phyloP scores from a whole-genome alignment of 768 basidiomycete species.

The Tricholoma bakamatsutake region DNA sequence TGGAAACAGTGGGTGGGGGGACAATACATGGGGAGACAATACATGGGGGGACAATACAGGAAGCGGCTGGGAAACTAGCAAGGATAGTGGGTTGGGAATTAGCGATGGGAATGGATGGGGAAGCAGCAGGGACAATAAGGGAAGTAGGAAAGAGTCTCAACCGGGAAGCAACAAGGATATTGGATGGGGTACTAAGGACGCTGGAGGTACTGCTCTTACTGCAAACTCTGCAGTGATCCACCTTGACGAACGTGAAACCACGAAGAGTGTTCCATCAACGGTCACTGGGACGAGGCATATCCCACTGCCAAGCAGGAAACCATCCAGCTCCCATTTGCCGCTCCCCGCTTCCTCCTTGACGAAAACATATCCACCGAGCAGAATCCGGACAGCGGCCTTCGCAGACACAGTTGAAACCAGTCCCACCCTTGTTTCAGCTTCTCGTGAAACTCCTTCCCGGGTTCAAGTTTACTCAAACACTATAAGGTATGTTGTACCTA shows the following conservation, averaged over 20 bases:
- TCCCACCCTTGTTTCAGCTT: slow-evolving; percentile 2
- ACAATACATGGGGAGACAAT: background rate
- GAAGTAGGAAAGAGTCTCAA: background rate
- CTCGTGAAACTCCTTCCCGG: slow-evolving; percentile 10
- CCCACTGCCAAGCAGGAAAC: background rate
- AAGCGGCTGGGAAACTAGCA: background rate
- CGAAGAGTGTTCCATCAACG: background rate
- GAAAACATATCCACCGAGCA: background rate
- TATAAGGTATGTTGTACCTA: slow-evolving; percentile 16
- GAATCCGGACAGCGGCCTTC: slow-evolving; percentile 8
- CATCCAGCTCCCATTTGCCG: background rate
- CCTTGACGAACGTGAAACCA: background rate
- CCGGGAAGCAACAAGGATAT: background rate
- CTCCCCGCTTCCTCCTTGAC: background rate
- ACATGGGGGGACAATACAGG: background rate
- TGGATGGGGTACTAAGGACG: background rate
- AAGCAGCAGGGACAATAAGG: background rate
- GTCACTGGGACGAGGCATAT: background rate
- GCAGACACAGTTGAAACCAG: slow-evolving; percentile 3
- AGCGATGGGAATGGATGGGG: background rate
- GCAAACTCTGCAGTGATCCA: background rate
- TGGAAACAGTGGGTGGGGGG: background rate
- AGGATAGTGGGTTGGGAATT: background rate
- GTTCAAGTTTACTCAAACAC: slow-evolving; percentile 13
- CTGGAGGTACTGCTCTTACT: background rate